phyloP scores from a whole-genome alignment of 352 stramenopile species.

The Albugo laibachii region DNA sequence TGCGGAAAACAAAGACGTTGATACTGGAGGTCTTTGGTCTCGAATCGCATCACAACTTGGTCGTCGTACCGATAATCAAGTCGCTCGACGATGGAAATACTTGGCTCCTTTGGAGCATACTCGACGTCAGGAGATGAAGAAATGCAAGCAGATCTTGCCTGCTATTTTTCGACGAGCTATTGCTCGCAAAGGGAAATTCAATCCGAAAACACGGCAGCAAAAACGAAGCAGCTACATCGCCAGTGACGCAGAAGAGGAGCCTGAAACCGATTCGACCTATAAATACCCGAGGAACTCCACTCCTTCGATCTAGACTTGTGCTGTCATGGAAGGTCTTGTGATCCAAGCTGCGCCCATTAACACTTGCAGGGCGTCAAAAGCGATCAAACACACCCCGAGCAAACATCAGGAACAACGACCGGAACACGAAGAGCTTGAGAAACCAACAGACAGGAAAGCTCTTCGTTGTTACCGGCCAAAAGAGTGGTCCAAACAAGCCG shows the following conservation, averaged over 20 bases:
- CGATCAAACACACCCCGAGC: neutral
- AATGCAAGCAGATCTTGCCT: slow-evolving; percentile 12
- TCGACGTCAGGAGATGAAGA: slow-evolving; percentile 11
- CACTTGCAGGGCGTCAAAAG: too few relatives aligned
- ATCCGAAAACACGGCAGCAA: slow-evolving; percentile 4
- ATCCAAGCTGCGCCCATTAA: too few relatives aligned
- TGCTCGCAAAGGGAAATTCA: slow-evolving; percentile 9
- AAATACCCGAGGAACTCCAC: too few relatives aligned
- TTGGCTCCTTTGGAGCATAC: slow-evolving; percentile 19
- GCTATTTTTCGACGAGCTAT: slow-evolving; percentile 26
- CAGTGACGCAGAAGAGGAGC: neutral
- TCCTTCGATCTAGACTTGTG: too few relatives aligned
- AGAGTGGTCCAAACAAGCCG: slow-evolving; percentile 38
- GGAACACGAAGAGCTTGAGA: neutral
- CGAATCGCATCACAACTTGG: slow-evolving; percentile 20
- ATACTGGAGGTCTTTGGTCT: slow-evolving; percentile 13
- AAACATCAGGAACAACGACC: neutral
- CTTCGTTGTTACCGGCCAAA: slow-evolving; percentile 42
- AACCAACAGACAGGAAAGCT: slow-evolving; percentile 13
- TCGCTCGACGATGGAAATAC: slow-evolving; percentile 18
- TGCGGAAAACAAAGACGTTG: slow-evolving; percentile 10
- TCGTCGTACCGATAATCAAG: slow-evolving; percentile 28
- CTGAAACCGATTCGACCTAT: too few relatives aligned
- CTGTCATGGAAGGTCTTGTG: too few relatives aligned
- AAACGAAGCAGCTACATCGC: slow-evolving; percentile 23